phyloP scores from a whole-genome alignment of 768 basidiomycete species.

The Pisolithus orientalis region DNA sequence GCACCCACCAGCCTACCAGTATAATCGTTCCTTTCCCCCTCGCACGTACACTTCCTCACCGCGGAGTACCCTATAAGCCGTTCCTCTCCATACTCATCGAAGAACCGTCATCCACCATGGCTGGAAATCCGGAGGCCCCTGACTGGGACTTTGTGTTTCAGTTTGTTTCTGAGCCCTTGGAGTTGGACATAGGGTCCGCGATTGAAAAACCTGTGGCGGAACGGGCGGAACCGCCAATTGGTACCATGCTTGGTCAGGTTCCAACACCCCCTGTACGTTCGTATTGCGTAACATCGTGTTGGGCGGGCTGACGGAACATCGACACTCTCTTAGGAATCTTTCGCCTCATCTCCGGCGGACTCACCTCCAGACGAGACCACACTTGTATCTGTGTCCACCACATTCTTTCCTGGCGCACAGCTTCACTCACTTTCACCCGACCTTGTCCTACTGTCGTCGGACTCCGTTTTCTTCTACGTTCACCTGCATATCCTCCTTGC shows the following conservation, averaged over 20 bases:
- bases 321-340: slow-evolving; percentile 22
- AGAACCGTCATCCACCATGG: slow-evolving; percentile 9
- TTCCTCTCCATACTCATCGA: not conserved
- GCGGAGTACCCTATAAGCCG: not conserved
- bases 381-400: slow-evolving; percentile 74
- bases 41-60: not conserved
- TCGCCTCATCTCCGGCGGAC: slow-evolving; percentile 26
- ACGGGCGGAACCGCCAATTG: slow-evolving; percentile 11
- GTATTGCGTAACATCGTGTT: slow-evolving; percentile 5
- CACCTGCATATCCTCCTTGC: slow-evolving; percentile 53
- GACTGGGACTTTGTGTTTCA: slow-evolving; percentile 63
- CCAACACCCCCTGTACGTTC: slow-evolving; percentile 61
- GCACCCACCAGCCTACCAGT: no score
- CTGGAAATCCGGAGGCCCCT: slow-evolving; percentile 33
- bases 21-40: not conserved
- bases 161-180: slow-evolving; percentile 45
- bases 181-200: slow-evolving; percentile 22
- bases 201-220: slow-evolving; percentile 33
- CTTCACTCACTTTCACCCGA: slow-evolving; percentile 53
- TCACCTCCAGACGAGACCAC: slow-evolving; percentile 36
- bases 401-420: slow-evolving; percentile 69
- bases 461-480: slow-evolving; percentile 81
- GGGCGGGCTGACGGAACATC: slow-evolving; percentile 1
- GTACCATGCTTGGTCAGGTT: slow-evolving; percentile 32
- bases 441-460: slow-evolving; percentile 59